A percentile compares a stretch with the other conserved stretches of the same genome.
Evolutionary conservation across 805 yeast species (phyloP).

Genomic region (Hanseniaspora vineae): DNA sequence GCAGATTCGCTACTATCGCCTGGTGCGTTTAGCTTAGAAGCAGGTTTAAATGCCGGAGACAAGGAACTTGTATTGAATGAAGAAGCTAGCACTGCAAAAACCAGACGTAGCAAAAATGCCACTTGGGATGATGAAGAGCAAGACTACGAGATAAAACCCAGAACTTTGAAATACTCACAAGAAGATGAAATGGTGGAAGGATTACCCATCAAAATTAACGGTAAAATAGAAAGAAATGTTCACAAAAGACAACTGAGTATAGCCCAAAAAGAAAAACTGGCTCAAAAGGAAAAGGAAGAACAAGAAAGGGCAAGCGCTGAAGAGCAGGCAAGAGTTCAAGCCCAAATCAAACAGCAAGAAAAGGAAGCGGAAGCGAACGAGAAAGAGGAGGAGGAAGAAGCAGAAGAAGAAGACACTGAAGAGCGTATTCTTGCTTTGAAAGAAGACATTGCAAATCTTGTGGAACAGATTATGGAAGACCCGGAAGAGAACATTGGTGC

Average conservation of each 20-base stretch:
- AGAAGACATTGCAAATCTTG: slow-evolving; percentile 74
- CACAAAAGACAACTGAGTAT: slow-evolving; percentile 17
- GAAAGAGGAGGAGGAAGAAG: slow-evolving; percentile 19
- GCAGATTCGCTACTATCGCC: slow-evolving; percentile 18
- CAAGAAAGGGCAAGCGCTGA: slow-evolving; percentile 7
- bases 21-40: slow-evolving; percentile 12
- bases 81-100: slow-evolving; percentile 1
- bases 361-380: slow-evolving; percentile 19
- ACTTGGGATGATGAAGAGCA: slow-evolving; percentile 67
- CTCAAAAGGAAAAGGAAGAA: slow-evolving; percentile 10
- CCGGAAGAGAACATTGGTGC: slow-evolving; percentile 74
- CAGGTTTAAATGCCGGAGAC: slow-evolving; percentile 8
- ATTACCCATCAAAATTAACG: slow-evolving; percentile 71
- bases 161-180: slow-evolving; percentile 34
- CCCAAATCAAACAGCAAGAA: slow-evolving; percentile 12
- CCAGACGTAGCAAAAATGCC: slow-evolving; percentile 9
- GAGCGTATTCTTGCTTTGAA: slow-evolving; percentile 50
- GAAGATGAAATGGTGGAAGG: slow-evolving; percentile 42
- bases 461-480: slow-evolving; percentile 65
- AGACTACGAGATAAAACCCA: slow-evolving; percentile 64
- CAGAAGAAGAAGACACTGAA: slow-evolving; percentile 33
- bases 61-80: slow-evolving; percentile 1
- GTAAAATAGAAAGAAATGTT: slow-evolving; percentile 57
- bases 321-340: slow-evolving; percentile 9
- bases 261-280: slow-evolving; percentile 9